Evolutionary conservation across 2,329 filamentous ascomycete species (phyloP).

Genomic region (Epichloe gansuensis): DNA sequence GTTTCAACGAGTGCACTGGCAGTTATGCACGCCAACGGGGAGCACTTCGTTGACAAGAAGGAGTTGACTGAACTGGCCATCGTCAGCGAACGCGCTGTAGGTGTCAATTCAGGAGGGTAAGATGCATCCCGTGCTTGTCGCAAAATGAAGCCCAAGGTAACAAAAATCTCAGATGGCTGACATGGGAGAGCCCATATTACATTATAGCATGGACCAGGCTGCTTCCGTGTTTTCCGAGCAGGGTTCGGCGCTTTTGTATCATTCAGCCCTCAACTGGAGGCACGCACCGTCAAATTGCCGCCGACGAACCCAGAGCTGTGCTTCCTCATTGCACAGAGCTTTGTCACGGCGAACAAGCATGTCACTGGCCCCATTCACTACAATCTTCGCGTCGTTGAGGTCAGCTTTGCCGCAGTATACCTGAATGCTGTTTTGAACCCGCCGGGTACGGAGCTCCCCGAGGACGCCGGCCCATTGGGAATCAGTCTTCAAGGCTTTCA

Average conservation of each 20-base stretch:
- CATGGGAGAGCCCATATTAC: not conserved
- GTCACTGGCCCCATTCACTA: conserved; percentile 89
- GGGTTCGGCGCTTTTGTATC: conserved; percentile 78
- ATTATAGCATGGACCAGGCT: conserved; percentile 79
- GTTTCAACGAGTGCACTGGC: conserved; percentile 83
- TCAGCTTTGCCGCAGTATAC: conserved; percentile 70
- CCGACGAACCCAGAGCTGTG: conserved; percentile 69
- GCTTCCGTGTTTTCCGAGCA: conserved; percentile 87
- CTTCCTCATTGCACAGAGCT: conserved; percentile 90
- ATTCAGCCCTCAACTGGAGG: conserved; percentile 69
- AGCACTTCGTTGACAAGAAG: conserved; percentile 71
- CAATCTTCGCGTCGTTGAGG: conserved; percentile 93
- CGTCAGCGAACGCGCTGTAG: conserved; percentile 84
- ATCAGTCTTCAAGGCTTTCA: conserved; percentile 81
- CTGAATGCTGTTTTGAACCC: conserved; percentile 48
- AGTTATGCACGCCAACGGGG: conserved; percentile 75
- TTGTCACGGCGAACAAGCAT: conserved; percentile 88
- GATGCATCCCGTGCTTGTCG: conserved; percentile 14
- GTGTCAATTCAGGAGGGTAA: conserved; percentile 90
- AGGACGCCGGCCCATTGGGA: conserved; percentile 72
- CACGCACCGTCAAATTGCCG: conserved; percentile 70
- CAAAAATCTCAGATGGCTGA: not conserved
- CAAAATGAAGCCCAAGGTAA: not conserved
- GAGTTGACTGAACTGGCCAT: conserved; percentile 87
- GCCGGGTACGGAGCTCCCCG: conserved; percentile 48